Percentiles rank a stretch among this genome's conserved stretches.
Conservation (phyloP, 306 rosid species). For the Acacia melanoxylon region DNA sequence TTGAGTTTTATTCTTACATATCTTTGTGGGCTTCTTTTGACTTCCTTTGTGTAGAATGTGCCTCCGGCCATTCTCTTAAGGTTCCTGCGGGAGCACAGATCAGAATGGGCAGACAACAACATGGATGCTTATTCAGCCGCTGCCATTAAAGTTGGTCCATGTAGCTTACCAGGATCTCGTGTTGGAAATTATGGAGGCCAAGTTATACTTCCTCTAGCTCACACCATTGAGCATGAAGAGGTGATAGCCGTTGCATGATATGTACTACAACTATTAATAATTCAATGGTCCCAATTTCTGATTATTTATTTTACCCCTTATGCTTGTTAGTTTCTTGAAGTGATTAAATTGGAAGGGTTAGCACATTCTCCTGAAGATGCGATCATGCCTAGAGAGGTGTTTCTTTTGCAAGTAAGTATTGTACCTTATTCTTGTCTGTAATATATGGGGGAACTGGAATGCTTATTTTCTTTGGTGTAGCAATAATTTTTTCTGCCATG, state of each 20-base stretch:
- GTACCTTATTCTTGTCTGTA: neutral
- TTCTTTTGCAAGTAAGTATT: conserved; percentile 65
- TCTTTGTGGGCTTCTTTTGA: neutral
- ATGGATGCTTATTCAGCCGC: conserved; percentile 78
- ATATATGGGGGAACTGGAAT: neutral
- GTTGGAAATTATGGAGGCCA: conserved; percentile 73
- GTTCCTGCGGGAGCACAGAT: conserved; percentile 73
- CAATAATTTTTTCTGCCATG: neutral
- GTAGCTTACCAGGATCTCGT: conserved; percentile 71
- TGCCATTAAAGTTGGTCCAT: conserved; percentile 74
- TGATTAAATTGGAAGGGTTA: conserved; percentile 71
- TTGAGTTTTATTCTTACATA: neutral
- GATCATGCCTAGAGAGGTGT: conserved; percentile 71
- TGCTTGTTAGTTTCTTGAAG: conserved; percentile 59
- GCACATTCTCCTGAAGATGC: conserved; percentile 74
- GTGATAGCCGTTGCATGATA: conserved; percentile 27
- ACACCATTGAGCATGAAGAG: conserved; percentile 63
- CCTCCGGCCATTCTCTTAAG: conserved; percentile 78
- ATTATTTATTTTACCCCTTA: neutral
- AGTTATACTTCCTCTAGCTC: conserved; percentile 64
- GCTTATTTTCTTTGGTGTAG: neutral
- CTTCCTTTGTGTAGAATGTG: conserved; percentile 51
- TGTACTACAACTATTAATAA: neutral
- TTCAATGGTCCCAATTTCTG: neutral
- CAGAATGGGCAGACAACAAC: conserved; percentile 79